Evolutionary conservation across 2,329 filamentous ascomycete genomes (phyloP), one percentile per base, ranked within the genome.

Genomic region (Fusarium sp.): DNA sequence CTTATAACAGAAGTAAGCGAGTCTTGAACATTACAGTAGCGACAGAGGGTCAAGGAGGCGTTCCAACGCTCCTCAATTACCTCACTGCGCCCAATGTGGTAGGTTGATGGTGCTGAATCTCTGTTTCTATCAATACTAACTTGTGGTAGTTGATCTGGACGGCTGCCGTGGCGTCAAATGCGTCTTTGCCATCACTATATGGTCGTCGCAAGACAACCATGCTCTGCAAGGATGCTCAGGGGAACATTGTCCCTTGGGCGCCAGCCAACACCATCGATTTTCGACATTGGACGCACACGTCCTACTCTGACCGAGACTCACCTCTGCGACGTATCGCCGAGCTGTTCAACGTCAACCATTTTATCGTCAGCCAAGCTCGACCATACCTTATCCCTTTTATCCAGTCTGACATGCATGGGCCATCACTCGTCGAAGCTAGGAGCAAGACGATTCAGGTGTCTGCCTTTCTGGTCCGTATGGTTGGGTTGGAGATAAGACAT

Each of bases 341-440:
- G 83, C 89, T 96, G 13, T 96, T 96, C 87, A 97, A 97, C 80
- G 94, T 97, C 62, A 97, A 98, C 80, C 95, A 98, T 85, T 98
- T 97, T 83, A 94, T 98, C 73, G 91, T 98, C 75, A 96, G 93
- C 74, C 96, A 98, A 84, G 95, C 96, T 1, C 89, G 95, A 4
- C 96, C 96, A 0, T 98, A 97, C 82, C 87, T 98, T 18, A 92
- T 96, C 31, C 95, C 95, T 0, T 96, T 98, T 77, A 87, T 97
- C 6, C 91, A 93, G 70, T 93, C 92, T 54, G 93, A 96, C 76
- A 91, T 95, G 84, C 93, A 95, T 82, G 92, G 93, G 6, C 92
- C 93, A 1, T 89, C 90, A 76, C 89, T 87, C 80, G 89, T 85
- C 76, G 89, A 85, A 81, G 90, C 86, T 71, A 89, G 85, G 78